Evolutionary conservation across 1,284 basidiomycete species (phyloP), one percentile per base, ranked within the genome.

Genomic region (Bondarzewia mesenterica): DNA sequence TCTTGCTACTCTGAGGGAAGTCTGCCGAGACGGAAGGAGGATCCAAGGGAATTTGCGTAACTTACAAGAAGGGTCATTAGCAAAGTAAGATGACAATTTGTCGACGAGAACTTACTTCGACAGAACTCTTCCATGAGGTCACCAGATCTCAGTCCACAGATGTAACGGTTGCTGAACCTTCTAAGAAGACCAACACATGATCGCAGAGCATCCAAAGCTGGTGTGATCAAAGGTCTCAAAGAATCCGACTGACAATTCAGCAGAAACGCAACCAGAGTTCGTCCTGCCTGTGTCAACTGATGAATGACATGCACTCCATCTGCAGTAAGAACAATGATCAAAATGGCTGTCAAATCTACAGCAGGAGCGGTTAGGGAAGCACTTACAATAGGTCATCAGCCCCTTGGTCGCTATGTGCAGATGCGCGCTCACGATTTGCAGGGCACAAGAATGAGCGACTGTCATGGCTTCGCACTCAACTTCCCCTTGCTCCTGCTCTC

Each of bases 121-220:
- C 91, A 93, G 59, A 93, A 92, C 63, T 93, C 91, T 63, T 93
- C 90, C 74, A 94, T 85, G 35, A 93, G 75, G 65, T 93, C 91
- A 38, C 90, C 89, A 42, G 86, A 90, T 42, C 91, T 73, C 46
- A 91, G 75, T 2, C 91, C 91, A 60, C 90, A 93, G 16, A 93
- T 78, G 66, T 90, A 90, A 29, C 86, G 75, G 50, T 82, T 84
- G 56, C 85, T 88, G 62, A 90, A 89, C 29, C 85, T 73, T 49
- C 88, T 70, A 50, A 93, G 65, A 14, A 94, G 70, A 2, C 85
- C 85, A 8, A 93, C 87, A 57, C 89, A 93, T 1, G 88, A 90
- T 36, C 89, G 77, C 42, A 93, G 70, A 0, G 86, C 88, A 49
- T 93, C 89, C 47, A 93, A 75, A 6, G 86, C 82, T 26, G 87